Base-by-base conservation (phyloP, 176 grass and related monocot species). In the Zoysia pacifica region DNA sequence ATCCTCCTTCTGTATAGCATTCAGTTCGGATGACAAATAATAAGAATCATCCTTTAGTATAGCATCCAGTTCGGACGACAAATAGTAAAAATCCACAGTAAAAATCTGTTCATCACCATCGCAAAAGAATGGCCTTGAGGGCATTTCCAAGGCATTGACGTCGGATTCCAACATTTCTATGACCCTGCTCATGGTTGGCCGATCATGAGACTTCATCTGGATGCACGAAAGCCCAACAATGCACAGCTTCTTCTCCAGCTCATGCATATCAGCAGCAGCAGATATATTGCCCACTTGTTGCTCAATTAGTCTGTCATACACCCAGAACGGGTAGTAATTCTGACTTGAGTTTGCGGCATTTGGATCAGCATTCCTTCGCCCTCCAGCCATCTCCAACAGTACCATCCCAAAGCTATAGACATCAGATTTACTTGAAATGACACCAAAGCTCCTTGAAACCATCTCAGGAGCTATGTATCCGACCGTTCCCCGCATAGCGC, bases 401-500 rank as follows among this genome's bases (percentile, higher is more conserved):
- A 91, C 6, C 84, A 87, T 90, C 12, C 89, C 85, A 7, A 91
- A 90, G 49, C 88, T 86, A 4, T 86, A 90, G 3, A 90, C 88
- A 59, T 90, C 84, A 1, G 83, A 74, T n/a, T 89, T 93, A 38
- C 81, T 42, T 8, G 91, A 88, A n/a, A 88, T 48, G 11, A 41
- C 38, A 0, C 91, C 91, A 8, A 92, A 89, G 37, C 47, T 62
- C 1, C 75, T 46, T 8, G 75, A 83, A 36, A 88, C 48, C 73
- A 79, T 65, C 44, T 84, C 74, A 0, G 68, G 68, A 53, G 86
- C 81, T 52, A 88, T 83, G 8, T 79, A 88, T 1, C 74, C 67
- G 15, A 78, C 50, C 1, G 75, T 83, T 6, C 67, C 84, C 15
- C 70, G 42, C 43, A 43, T 28, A 1, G 70, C 71, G 5, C 73